Evolutionary conservation across 2,329 filamentous ascomycete genomes (phyloP).

Genomic region (Alternaria postmessia): DNA sequence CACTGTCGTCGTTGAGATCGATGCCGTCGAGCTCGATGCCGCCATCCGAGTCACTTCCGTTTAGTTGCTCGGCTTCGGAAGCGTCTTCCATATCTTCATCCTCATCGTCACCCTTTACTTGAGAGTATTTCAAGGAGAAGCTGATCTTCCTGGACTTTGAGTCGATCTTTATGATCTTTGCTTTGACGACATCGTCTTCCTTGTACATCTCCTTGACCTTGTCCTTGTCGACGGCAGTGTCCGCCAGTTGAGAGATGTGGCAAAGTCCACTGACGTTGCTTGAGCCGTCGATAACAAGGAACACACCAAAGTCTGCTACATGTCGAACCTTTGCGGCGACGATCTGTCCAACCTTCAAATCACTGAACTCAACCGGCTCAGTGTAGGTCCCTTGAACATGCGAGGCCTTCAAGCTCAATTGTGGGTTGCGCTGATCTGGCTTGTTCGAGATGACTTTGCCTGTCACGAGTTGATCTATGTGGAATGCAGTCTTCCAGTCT

Average conservation of each 20-base stretch:
- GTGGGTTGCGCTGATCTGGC: conserved; percentile 71
- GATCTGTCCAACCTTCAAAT: conserved; percentile 79
- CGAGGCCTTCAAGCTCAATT: conserved; percentile 87
- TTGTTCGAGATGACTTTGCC: conserved; percentile 83
- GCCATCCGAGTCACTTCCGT: conserved; percentile 53
- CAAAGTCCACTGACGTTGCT: conserved; percentile 91
- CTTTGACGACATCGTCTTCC: conserved; percentile 92
- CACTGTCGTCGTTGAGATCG: conserved; percentile 46
- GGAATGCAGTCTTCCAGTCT: conserved; percentile 91
- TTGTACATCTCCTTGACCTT: conserved; percentile 91
- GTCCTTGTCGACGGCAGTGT: conserved; percentile 80
- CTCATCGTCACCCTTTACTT: conserved; percentile 71
- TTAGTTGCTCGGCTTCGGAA: conserved; percentile 29
- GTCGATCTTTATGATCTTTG: conserved; percentile 83
- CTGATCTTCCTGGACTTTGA: conserved; percentile 78
- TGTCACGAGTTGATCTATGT: conserved; percentile 88
- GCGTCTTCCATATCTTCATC: conserved; percentile 52
- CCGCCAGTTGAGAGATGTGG: conserved; percentile 90
- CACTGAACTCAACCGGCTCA: conserved; percentile 75
- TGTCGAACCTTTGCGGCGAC: conserved; percentile 92
- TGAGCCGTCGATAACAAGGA: conserved; percentile 88
- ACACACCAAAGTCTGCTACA: conserved; percentile 94
- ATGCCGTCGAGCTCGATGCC: conserved; percentile 52
- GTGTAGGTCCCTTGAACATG: conserved; percentile 81
- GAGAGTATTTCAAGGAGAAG: conserved; percentile 91